Evolutionary conservation across 495 filamentous ascomycete genomes (phyloP), one percentile per base, ranked within the genome.

Genomic region (Aeminium ludgeri): DNA sequence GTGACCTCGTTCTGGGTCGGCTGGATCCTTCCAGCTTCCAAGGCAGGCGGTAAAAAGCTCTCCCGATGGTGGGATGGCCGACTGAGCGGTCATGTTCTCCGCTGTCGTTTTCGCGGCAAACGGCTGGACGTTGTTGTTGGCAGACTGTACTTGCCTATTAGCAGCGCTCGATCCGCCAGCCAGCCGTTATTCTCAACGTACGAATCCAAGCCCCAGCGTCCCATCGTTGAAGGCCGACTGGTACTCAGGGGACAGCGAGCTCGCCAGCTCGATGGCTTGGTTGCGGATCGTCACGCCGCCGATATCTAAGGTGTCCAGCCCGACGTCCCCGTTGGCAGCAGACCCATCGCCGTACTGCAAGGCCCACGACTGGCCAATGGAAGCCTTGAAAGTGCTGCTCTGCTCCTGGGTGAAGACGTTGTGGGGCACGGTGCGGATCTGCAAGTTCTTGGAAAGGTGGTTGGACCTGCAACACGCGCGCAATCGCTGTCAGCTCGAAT

Each of bases 311-410:
- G 66, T 63, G 34, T 86, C 81, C n/a, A 67, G 76, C 36, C 78
- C 79, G 23, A 83, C 77, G 30, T 57, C 64, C 20, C 81, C 81
- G 10, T 75, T 81, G 6, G 80, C 79, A 2, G 67, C 68, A 23
- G 76, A 82, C 17, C 69, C 67, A 56, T 86, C 81, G 17, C 80
- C 77, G 53, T 84, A 84, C 30, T 69, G 65, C 51, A 85, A 82
- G 57, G 68, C 61, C 81, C 78, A 86, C 3, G 59, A 66, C 17
- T 30, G 13, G 37, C 65, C 63, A 4, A 59, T 42, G 15, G 61
- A 32, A n/a, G 57, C 50, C 54, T 75, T 64, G 64, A 68, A 84
- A 3, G 76, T 75, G 36, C 59, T 65, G 6, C 80, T 84, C 48
- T 75, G 67, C 18, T 48, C 59, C 10, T 72, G 61, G 47, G 77